Percentiles rank a stretch among this genome's conserved stretches.
Conservation (phyloP, 225 moss, liverwort and hornwort species). For the Polytrichum commune region DNA sequence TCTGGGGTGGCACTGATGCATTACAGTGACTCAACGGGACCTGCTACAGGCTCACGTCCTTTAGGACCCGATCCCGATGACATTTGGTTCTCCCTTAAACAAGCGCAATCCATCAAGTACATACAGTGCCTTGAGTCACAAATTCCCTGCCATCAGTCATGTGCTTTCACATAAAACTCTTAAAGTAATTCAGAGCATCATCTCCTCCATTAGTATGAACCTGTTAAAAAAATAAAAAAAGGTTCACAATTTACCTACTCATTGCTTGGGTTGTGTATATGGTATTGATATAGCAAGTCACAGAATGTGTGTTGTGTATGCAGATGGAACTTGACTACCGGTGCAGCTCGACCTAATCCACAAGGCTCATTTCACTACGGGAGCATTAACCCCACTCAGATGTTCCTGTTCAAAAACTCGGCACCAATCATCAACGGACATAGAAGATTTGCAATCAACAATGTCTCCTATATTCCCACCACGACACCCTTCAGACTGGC, state of each 20-base stretch:
- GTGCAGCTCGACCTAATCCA: conserved; percentile 39
- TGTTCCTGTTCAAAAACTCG: conserved; percentile 31
- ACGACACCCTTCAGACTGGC: conserved; percentile 45
- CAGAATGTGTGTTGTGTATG: not conserved
- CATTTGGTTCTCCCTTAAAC: conserved; percentile 42
- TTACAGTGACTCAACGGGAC: conserved; percentile 24
- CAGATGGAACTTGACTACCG: conserved; percentile 44
- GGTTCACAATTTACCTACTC: no score
- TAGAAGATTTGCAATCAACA: conserved; percentile 52
- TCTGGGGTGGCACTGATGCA: conserved; percentile 47
- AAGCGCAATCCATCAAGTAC: conserved; percentile 48
- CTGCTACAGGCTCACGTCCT: conserved; percentile 14
- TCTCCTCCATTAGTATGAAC: no score
- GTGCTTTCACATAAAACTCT: no score
- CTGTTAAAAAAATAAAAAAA: no score
- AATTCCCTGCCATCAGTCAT: no score
- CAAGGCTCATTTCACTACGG: conserved; percentile 54
- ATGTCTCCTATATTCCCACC: conserved; percentile 43
- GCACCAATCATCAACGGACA: conserved; percentile 18
- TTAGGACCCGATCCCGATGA: conserved; percentile 32
- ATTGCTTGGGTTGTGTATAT: no score
- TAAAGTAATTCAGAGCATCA: no score
- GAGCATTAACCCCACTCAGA: conserved; percentile 18
- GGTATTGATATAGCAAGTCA: no score
- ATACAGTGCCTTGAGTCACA: not conserved